These are phyloP conservation scores for Erucastrum elatum DNA, from an alignment of 345 rosid genomes.

Conservation along the genomic window DNA sequence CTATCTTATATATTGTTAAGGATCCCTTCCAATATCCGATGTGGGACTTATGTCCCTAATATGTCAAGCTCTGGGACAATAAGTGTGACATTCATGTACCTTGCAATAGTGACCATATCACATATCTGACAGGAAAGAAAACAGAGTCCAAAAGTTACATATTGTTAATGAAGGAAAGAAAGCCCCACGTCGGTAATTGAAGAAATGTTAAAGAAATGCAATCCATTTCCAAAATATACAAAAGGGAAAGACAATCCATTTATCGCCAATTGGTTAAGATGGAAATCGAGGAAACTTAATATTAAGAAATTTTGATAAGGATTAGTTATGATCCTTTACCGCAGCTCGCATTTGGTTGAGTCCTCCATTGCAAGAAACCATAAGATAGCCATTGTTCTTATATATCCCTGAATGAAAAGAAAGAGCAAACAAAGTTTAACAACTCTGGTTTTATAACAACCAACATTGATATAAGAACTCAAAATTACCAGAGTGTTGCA, in stretches of 20 bases:
- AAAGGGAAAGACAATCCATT: too few species aligned
- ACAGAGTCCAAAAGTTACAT: conserved; percentile 7
- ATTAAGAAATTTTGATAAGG: too few species aligned
- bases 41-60: too few species aligned
- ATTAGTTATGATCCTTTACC: conserved; percentile 40
- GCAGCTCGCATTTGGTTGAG: conserved; percentile 95
- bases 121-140: conserved; percentile 54
- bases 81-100: conserved; percentile 79
- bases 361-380: conserved; percentile 95
- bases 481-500: not conserved
- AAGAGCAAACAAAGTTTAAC: not conserved
- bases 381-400: conserved; percentile 88
- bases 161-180: too few species aligned
- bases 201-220: too few species aligned
- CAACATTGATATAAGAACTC: not conserved
- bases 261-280: too few species aligned
- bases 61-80: conserved; percentile 72
- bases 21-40: too few species aligned
- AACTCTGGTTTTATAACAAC: too few species aligned
- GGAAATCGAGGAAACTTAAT: too few species aligned
- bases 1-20: too few species aligned
- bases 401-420: conserved; percentile 63
- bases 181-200: too few species aligned
- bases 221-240: too few species aligned
- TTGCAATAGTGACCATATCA: conserved; percentile 87